Percentiles rank a stretch among this genome's conserved stretches.
phyloP scores from a whole-genome alignment of 768 basidiomycete genomes.

The Russula sp. region DNA sequence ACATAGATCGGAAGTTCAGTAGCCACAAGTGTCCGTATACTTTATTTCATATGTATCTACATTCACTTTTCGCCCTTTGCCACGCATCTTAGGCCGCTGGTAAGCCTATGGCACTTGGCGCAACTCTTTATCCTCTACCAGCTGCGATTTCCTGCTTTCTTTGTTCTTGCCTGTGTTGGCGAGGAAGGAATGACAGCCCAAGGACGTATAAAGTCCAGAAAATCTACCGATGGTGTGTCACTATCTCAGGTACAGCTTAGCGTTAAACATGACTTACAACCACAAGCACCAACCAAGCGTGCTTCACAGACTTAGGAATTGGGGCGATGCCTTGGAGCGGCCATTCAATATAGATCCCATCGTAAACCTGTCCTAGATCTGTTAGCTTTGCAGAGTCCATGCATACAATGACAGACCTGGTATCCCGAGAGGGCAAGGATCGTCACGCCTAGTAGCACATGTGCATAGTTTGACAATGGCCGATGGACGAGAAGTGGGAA shows the following conservation, averaged over 20 bases:
- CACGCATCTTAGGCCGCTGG: background rate
- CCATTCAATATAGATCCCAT: constrained; percentile 7
- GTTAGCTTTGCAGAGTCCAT: background rate
- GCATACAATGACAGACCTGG: constrained; percentile 8
- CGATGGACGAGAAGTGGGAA: constrained; percentile 9
- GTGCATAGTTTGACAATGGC: constrained; percentile 29
- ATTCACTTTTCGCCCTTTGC: background rate
- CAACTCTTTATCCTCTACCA: background rate
- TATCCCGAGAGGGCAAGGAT: constrained; percentile 27
- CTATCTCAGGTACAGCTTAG: background rate
- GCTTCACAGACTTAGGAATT: constrained; percentile 15
- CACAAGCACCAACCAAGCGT: constrained; percentile 23
- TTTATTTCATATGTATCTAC: constrained; percentile 8
- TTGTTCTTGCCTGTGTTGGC: constrained; percentile 3
- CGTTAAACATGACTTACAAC: constrained; percentile 19
- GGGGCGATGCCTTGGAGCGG: background rate
- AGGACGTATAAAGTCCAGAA: background rate
- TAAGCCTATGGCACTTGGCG: background rate
- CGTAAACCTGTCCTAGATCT: background rate
- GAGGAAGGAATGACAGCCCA: background rate
- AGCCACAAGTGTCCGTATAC: background rate
- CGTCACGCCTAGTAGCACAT: constrained; percentile 27
- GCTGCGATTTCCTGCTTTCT: background rate
- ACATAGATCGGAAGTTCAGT: constrained; percentile 6
- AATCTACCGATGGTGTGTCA: background rate